These are phyloP conservation scores for Tilletia indica DNA, from an alignment of 1,284 basidiomycete genomes.

Conservation along the genomic window DNA sequence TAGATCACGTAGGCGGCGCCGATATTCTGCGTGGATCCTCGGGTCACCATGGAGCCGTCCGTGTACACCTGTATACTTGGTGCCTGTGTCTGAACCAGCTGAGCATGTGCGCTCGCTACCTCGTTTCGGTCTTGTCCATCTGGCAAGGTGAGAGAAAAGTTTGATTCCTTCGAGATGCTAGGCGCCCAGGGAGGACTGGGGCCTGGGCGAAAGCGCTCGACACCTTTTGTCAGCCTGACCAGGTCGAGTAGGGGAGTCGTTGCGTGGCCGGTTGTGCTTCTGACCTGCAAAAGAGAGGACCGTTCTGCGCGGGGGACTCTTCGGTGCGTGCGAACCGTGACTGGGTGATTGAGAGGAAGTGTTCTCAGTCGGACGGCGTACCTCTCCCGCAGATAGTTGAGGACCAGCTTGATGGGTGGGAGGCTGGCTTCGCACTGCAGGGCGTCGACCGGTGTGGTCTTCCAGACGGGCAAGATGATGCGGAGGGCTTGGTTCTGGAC, in stretches of 20 bases:
- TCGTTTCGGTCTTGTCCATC: too few relatives aligned
- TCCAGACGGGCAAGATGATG: background rate
- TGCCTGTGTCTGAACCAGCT: too few relatives aligned
- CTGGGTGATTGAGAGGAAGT: background rate
- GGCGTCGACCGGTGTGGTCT: background rate
- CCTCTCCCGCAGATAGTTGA: background rate
- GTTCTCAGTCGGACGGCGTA: background rate
- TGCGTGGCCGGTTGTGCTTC: background rate
- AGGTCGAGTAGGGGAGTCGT: background rate
- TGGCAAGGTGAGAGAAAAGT: too few relatives aligned
- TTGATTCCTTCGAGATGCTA: too few relatives aligned
- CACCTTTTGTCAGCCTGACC: background rate
- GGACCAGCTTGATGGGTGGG: background rate
- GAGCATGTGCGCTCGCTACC: too few relatives aligned
- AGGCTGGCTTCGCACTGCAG: conserved; percentile 1
- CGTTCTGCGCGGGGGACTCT: too few relatives aligned
- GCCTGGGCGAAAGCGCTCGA: too few relatives aligned
- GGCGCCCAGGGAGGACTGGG: too few relatives aligned
- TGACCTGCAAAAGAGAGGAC: too few relatives aligned
- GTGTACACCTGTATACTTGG: too few relatives aligned
- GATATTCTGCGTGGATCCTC: too few relatives aligned
- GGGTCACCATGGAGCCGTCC: too few relatives aligned
- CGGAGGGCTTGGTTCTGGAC: background rate
- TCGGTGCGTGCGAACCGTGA: background rate
- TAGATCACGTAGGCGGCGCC: background rate